phyloP scores from a whole-genome alignment of 139 green algal genomes.

The Desmodesmus armatus region DNA sequence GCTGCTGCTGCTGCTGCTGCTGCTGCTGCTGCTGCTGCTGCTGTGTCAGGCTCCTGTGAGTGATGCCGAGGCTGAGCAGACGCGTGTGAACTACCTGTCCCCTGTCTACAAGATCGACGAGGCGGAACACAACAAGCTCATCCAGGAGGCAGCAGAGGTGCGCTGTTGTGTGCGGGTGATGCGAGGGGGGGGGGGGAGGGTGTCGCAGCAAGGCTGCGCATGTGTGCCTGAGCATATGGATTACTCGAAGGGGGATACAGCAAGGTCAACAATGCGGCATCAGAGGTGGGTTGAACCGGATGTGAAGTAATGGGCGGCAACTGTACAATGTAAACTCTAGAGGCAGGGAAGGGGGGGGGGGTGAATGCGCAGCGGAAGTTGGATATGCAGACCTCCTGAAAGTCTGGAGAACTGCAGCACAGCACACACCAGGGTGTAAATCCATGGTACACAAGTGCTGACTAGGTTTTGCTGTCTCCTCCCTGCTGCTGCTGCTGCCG shows the following conservation, averaged over 20 bases:
- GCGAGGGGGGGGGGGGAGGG: too few relatives aligned
- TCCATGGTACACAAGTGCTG: not conserved
- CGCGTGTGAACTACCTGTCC: slow-evolving; percentile 42
- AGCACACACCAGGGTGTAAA: not conserved
- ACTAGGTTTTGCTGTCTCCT: not conserved
- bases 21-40: not conserved
- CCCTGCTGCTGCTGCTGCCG: not conserved
- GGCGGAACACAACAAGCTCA: slow-evolving; percentile 22
- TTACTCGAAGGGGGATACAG: too few relatives aligned
- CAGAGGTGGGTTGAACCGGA: too few relatives aligned
- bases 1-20: not conserved
- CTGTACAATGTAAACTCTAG: too few relatives aligned
- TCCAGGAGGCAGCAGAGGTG: not conserved
- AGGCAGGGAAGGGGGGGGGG: too few relatives aligned
- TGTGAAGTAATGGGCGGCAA: too few relatives aligned
- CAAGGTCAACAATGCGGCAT: too few relatives aligned
- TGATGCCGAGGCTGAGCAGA: not conserved
- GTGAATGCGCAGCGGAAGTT: too few relatives aligned
- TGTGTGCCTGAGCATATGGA: too few relatives aligned
- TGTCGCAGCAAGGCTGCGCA: too few relatives aligned
- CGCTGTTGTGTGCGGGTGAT: not conserved
- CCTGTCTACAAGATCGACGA: slow-evolving; percentile 57
- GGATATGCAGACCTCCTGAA: too few relatives aligned
- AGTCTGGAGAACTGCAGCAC: not conserved
- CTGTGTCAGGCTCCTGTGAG: not conserved